A percentile compares a stretch with the other conserved stretches of the same genome.
These are phyloP conservation scores for Lipomyces sp. DNA, from an alignment of 805 yeast species.

Conservation along the genomic window DNA sequence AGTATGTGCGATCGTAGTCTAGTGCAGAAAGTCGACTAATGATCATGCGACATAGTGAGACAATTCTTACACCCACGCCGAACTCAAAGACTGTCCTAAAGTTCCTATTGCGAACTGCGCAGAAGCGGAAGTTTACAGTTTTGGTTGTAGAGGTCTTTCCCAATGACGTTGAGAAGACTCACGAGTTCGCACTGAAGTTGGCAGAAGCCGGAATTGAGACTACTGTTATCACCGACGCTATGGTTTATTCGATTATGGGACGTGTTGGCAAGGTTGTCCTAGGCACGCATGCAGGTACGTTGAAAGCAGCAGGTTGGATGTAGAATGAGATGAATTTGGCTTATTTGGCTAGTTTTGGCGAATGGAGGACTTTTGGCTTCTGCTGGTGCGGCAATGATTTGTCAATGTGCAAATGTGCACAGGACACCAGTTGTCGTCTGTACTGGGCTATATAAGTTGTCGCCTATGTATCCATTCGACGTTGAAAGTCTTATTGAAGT, in stretches of 20 bases:
- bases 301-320: neutral
- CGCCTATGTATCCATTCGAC: conserved; percentile 91
- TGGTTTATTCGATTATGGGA: conserved; percentile 94
- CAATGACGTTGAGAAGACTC: conserved; percentile 78
- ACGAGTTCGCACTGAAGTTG: conserved; percentile 74
- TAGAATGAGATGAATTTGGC: neutral
- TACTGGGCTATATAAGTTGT: conserved; percentile 89
- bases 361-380: conserved; percentile 93
- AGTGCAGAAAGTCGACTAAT: neutral
- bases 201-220: conserved; percentile 88
- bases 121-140: conserved; percentile 89
- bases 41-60: conserved; percentile 41
- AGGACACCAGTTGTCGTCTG: conserved; percentile 96
- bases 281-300: conserved; percentile 75
- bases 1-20: conserved; percentile 49
- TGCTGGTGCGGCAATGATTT: conserved; percentile 89
- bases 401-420: conserved; percentile 94
- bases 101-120: conserved; percentile 81
- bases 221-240: conserved; percentile 88
- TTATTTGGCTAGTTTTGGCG: conserved; percentile 59
- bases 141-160: conserved; percentile 92
- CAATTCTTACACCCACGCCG: conserved; percentile 87
- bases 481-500: conserved; percentile 83
- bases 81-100: conserved; percentile 86
- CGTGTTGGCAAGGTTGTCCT: conserved; percentile 94